phyloP scores from a whole-genome alignment of 2,329 filamentous ascomycete genomes.

The Claviceps quebecensis region DNA sequence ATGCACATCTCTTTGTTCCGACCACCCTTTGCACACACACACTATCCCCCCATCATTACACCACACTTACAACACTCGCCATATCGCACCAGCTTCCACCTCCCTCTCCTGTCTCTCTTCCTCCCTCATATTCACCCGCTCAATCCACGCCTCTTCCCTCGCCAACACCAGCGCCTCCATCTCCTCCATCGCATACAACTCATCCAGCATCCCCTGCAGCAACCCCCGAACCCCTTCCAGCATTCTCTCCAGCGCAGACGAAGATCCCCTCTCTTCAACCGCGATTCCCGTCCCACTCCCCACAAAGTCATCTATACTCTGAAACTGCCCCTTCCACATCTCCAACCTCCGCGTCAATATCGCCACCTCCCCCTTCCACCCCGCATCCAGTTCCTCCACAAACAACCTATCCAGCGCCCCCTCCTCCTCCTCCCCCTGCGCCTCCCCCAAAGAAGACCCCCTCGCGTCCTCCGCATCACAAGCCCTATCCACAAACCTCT shows the following conservation, averaged over 20 bases:
- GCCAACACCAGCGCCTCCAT: constrained; percentile 43
- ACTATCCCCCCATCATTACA: no score
- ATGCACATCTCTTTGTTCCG: no score
- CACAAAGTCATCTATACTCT: constrained; percentile 20
- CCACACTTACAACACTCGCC: constrained; percentile 23
- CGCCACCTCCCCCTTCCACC: constrained; percentile 46
- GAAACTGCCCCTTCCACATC: constrained; percentile 35
- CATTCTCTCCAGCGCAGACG: constrained; percentile 30
- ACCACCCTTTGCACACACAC: no score
- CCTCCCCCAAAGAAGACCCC: constrained; percentile 18
- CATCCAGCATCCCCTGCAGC: constrained; percentile 45
- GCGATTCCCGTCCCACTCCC: constrained; percentile 15
- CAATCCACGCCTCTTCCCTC: constrained; percentile 46
- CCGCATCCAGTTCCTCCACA: constrained; percentile 37
- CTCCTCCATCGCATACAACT: constrained; percentile 46
- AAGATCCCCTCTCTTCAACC: constrained; percentile 1
- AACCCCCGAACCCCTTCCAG: constrained; percentile 33
- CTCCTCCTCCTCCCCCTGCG: constrained; percentile 12
- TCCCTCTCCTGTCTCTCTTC: constrained; percentile 21
- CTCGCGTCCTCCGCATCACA: constrained; percentile 33
- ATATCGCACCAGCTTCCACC: constrained; percentile 32
- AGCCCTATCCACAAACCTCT: constrained; percentile 40
- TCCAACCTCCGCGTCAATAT: constrained; percentile 40
- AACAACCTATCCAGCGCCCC: constrained; percentile 27
- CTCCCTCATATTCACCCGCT: constrained; percentile 33